Base-by-base conservation (phyloP, 1,284 basidiomycete species). In the Cryptococcus hybrid region DNA sequence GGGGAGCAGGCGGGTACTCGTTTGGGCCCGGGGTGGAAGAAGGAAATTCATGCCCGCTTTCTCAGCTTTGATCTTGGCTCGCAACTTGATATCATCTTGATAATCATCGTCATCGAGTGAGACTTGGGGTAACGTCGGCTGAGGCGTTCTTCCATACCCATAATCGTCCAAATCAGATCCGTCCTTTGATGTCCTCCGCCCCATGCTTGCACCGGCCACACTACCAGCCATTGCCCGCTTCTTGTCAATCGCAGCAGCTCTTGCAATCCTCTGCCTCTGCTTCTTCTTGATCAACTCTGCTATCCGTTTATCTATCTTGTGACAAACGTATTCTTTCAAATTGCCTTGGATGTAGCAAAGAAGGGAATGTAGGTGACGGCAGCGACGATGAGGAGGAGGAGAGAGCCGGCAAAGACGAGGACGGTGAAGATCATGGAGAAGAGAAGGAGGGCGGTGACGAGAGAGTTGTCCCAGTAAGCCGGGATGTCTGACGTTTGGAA, bases 281-380 rank as follows among this genome's bases (percentile, higher is more conserved):
- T 89, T 89, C 67, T 89, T 87, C 76, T 91, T 92, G 81, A 99
- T 93, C 61, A 98, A 86, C 73, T 89, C 90, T 57, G 87, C 84
- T 67, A 99, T 97, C 65, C 95, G 89, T 87, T 96, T 97, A 81
- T 98, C 95, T 55, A 97, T 92, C 80, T 98, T 97, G 81, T 98
- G 92, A 78, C 94, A 98, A 77, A 91, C 92, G 79, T 96, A 98
- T 83, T 98, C 95, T 86, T 95, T 95, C 55, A 97, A 80, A 77
- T 97, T 97, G 39, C 93, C 93, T 73, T 91, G 90, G 69, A 99
- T 98, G 76, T 96, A 92, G 75, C 88, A 89, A 24, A 99, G 82
- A 46, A 98, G 82, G 95, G 96, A 57, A 98, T 82, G 70, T 99
- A 99, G 74, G 86, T 88, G 54, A 97, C 77, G 13, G 86, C 91